Conservation (phyloP, 2,329 filamentous ascomycete species). For the Colletotrichum costaricense region DNA sequence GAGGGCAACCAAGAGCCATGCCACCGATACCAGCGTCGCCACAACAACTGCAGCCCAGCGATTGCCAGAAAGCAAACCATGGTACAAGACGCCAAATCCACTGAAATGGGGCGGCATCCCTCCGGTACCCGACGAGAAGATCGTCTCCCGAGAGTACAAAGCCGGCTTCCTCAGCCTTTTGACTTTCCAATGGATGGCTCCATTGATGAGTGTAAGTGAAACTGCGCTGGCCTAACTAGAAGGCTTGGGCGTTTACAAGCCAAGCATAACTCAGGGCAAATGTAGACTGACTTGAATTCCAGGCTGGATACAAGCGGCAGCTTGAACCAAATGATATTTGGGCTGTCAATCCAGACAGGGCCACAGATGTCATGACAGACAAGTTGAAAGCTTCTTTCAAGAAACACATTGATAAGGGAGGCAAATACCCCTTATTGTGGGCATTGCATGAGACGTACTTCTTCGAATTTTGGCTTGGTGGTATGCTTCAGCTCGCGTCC, state of each 20-base stretch:
- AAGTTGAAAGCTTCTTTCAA: conserved; percentile 77
- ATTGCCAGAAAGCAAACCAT: conserved; percentile 60
- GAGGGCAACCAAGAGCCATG: conserved; percentile 61
- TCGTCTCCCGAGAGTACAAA: conserved; percentile 74
- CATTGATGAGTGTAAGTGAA: conserved; percentile 79
- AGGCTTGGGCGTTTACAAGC: background rate
- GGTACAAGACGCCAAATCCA: conserved; percentile 73
- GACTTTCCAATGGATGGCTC: conserved; percentile 91
- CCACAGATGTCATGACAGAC: conserved; percentile 75
- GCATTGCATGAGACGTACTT: conserved; percentile 90
- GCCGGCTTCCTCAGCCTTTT: conserved; percentile 81
- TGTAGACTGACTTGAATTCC: background rate
- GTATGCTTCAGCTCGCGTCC: conserved; percentile 79
- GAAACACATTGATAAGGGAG: conserved; percentile 72
- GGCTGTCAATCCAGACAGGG: conserved; percentile 84
- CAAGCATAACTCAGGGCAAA: background rate
- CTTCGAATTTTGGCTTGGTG: conserved; percentile 86
- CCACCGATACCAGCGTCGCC: conserved; percentile 63
- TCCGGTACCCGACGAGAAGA: conserved; percentile 64
- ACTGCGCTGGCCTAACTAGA: background rate
- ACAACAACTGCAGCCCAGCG: conserved; percentile 51
- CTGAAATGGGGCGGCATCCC: conserved; percentile 69
- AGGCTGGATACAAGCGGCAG: conserved; percentile 86
- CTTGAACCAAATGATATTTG: conserved; percentile 90
- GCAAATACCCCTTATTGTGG: conserved; percentile 79